Conservation (phyloP, 331 rosid genomes). For the Telfairia occidentalis region DNA sequence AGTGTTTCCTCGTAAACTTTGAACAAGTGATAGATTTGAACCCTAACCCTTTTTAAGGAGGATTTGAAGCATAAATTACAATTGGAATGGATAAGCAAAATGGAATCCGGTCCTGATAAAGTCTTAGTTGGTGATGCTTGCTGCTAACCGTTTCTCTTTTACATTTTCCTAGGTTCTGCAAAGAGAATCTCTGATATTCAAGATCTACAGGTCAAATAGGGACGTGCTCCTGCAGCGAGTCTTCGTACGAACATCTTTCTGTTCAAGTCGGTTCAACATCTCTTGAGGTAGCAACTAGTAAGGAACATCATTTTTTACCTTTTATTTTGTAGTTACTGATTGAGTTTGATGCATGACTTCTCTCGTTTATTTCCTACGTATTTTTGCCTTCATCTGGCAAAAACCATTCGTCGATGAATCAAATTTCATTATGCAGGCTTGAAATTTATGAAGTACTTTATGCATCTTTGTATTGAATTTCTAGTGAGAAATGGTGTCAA, state of each 20-base stretch:
- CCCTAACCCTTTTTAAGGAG: not conserved
- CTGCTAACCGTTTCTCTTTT: constrained; percentile 5
- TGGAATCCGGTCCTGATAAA: not conserved
- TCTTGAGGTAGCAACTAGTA: constrained; percentile 58
- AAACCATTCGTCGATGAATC: not conserved
- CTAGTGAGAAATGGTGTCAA: not conserved
- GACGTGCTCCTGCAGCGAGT: constrained; percentile 47
- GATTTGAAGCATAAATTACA: not conserved
- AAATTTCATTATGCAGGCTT: not conserved
- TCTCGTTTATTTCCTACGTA: not conserved
- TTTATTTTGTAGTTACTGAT: not conserved
- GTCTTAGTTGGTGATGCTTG: not conserved
- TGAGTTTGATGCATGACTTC: not conserved
- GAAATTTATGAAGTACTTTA: not conserved
- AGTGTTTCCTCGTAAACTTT: not conserved
- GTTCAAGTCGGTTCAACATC: constrained; percentile 45
- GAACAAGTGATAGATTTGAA: not conserved
- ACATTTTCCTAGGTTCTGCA: constrained; percentile 52
- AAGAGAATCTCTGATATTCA: constrained; percentile 50
- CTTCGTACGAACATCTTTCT: constrained; percentile 34
- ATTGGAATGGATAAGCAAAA: not conserved
- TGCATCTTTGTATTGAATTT: not conserved
- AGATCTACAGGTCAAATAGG: constrained; percentile 35
- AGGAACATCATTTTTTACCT: not conserved
- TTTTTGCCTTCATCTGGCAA: not conserved